A percentile compares a stretch with the other conserved stretches of the same genome.
phyloP scores from a whole-genome alignment of 495 filamentous ascomycete genomes.

The Lasiosphaeris hirsuta region DNA sequence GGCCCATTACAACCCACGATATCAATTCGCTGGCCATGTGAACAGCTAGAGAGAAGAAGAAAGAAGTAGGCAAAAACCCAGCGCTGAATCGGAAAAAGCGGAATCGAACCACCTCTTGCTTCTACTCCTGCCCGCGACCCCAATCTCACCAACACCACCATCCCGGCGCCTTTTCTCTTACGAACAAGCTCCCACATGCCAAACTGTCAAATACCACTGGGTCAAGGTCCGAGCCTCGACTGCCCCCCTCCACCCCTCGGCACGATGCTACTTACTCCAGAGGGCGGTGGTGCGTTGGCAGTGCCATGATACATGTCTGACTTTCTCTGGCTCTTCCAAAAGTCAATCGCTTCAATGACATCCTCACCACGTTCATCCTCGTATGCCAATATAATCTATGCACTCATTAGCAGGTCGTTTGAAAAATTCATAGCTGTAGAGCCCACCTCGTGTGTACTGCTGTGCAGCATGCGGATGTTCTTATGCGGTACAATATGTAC shows the following conservation, averaged over 20 bases:
- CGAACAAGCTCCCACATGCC: too few relatives aligned
- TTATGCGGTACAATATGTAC: constrained; percentile 93
- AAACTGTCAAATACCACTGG: too few relatives aligned
- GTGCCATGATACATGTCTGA: constrained; percentile 29
- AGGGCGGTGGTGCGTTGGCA: background rate
- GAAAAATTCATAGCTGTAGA: background rate
- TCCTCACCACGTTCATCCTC: constrained; percentile 96
- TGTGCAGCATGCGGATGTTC: constrained; percentile 96
- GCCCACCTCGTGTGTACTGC: constrained; percentile 89
- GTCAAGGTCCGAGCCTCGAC: too few relatives aligned
- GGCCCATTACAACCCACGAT: constrained; percentile 7
- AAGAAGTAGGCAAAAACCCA: background rate
- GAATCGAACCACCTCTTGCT: background rate
- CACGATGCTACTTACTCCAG: background rate
- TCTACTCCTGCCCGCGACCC: too few relatives aligned
- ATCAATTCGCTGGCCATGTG: constrained; percentile 7
- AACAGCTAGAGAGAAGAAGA: too few relatives aligned
- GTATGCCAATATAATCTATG: constrained; percentile 89
- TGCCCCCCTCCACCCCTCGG: too few relatives aligned
- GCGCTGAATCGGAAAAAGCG: background rate
- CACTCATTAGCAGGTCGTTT: constrained; percentile 1
- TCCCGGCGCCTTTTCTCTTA: too few relatives aligned
- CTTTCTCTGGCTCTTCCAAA: constrained; percentile 70
- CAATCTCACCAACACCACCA: too few relatives aligned
- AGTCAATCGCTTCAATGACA: constrained; percentile 91